Evolutionary conservation across 371 early-diverging fungal species (phyloP).

Genomic region (Actinomortierella ambigua): DNA sequence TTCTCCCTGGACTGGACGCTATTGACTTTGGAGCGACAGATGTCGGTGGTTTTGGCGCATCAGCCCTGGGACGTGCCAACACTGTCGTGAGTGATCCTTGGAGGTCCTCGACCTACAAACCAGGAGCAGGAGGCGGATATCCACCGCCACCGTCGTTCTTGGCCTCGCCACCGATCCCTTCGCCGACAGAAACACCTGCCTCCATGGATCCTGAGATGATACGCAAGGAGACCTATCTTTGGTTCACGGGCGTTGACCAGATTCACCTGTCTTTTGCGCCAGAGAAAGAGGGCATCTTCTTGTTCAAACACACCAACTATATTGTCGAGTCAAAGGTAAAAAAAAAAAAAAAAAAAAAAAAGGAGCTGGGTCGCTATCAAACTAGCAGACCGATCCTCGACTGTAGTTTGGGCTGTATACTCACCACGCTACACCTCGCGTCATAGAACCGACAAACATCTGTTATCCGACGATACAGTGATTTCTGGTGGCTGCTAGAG

Average conservation of each 20-base stretch:
- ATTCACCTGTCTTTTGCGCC: slow-evolving; percentile 70
- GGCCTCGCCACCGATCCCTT: slow-evolving; percentile 22
- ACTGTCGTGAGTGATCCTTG: slow-evolving; percentile 27
- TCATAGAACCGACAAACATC: slow-evolving; percentile 57
- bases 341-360: background rate
- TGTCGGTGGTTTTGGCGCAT: no score
- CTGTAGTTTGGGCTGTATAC: background rate
- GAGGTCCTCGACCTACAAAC: slow-evolving; percentile 14
- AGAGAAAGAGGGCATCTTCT: slow-evolving; percentile 77
- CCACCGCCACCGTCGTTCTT: slow-evolving; percentile 42
- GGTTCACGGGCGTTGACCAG: slow-evolving; percentile 54
- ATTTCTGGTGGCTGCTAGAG: slow-evolving; percentile 86
- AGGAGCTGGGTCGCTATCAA: no score
- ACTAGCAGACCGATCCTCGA: no score
- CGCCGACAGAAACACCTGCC: slow-evolving; percentile 4
- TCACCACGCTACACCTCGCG: background rate
- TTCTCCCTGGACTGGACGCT: slow-evolving; percentile 30
- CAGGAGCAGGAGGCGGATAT: slow-evolving; percentile 14
- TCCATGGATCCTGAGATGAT: slow-evolving; percentile 14
- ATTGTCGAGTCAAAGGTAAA: slow-evolving; percentile 67
- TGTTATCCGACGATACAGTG: slow-evolving; percentile 83
- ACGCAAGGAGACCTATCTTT: slow-evolving; percentile 42
- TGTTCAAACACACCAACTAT: slow-evolving; percentile 86
- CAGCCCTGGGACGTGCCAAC: background rate
- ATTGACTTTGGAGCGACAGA: slow-evolving; percentile 27